Evolutionary conservation across 2,329 filamentous ascomycete species (phyloP).

Genomic region (Talaromyces sp.): DNA sequence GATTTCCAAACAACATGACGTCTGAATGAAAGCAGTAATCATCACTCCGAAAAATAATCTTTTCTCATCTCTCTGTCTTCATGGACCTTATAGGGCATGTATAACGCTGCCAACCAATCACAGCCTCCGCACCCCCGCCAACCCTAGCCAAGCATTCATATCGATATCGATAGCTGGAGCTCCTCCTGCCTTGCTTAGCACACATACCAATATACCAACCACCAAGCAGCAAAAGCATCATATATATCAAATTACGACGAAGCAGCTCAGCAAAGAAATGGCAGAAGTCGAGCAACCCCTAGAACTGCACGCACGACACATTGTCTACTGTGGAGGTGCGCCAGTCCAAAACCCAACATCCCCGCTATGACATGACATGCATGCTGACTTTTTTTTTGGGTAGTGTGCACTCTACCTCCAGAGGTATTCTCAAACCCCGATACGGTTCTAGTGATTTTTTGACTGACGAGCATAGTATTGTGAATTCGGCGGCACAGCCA

Average conservation of each 20-base stretch:
- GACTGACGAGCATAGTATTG: slow-evolving; percentile 69
- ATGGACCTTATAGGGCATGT: too few species aligned
- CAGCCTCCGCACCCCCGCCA: not conserved
- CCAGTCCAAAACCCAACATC: not conserved
- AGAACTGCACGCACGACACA: slow-evolving; percentile 51
- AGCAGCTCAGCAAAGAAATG: slow-evolving; percentile 21
- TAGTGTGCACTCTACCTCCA: slow-evolving; percentile 63
- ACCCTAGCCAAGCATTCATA: not conserved
- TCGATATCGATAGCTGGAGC: not conserved
- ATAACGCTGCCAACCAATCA: not conserved
- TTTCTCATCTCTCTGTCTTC: too few species aligned
- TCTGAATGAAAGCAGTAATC: too few species aligned
- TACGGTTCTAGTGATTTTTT: not conserved
- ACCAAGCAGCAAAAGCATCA: not conserved
- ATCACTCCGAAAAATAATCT: too few species aligned
- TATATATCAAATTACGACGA: not conserved
- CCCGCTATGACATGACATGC: slow-evolving; percentile 8
- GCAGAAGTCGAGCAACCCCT: slow-evolving; percentile 34
- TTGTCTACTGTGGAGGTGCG: slow-evolving; percentile 52
- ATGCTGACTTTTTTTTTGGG: slow-evolving; percentile 7
- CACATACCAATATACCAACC: not conserved
- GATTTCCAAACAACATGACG: too few species aligned
- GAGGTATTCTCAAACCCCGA: slow-evolving; percentile 51
- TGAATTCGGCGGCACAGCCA: slow-evolving; percentile 93
- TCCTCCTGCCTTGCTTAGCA: not conserved